Base-by-base conservation (phyloP, 2,329 filamentous ascomycete genomes). In the Alternaria novae-zelandiae region DNA sequence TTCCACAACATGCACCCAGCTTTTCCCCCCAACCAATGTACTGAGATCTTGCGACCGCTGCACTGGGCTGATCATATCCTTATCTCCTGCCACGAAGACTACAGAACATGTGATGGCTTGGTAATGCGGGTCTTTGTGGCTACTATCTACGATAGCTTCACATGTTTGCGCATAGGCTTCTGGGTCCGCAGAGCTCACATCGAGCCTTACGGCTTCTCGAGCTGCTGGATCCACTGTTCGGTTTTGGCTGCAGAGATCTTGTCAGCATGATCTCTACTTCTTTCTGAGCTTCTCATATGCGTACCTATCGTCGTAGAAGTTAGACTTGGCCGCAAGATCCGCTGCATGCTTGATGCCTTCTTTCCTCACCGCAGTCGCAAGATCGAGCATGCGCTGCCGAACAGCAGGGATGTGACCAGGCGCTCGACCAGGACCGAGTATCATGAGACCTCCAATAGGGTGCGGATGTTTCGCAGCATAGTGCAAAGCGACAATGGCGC, bases 111-210 rank as follows among this genome's bases (percentile, higher is more conserved):
- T 41, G 28, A 66, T 61, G 17, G 12, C 55, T 4, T 54, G 21
- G 25, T 66, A 66, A 2, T 32, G 26, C 3, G 61, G 64, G 6
- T 64, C 64, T 15, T 54, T 57, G 21, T 66, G 64, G 12, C 61
- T 51, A 21, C 26, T 17, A 20, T 26, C 36, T 0, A 57, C 64
- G 30, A 66, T 43, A 25, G 64, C 64, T 46, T 64, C 64, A 17
- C 61, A 66, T 6, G 61, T 66, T 21, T 54, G 49, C 21, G 64
- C 61, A 49, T 66, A 66, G 8, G 36, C 64, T 20, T 64, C 64
- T 2, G 61, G 44, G 10, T 62, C 45, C 0, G 64, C 55, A 36
- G 51, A 50, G 9, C 46, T 26, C 11, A 67, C 64, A 2, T 47
- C 50, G 2, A 28, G n/a, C n/a, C 30, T 43, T 1, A 66, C 60